Percentiles rank a stretch among this genome's conserved stretches.
phyloP scores from a whole-genome alignment of 2,329 filamentous ascomycete species.

The Ceratocystis ficicola region DNA sequence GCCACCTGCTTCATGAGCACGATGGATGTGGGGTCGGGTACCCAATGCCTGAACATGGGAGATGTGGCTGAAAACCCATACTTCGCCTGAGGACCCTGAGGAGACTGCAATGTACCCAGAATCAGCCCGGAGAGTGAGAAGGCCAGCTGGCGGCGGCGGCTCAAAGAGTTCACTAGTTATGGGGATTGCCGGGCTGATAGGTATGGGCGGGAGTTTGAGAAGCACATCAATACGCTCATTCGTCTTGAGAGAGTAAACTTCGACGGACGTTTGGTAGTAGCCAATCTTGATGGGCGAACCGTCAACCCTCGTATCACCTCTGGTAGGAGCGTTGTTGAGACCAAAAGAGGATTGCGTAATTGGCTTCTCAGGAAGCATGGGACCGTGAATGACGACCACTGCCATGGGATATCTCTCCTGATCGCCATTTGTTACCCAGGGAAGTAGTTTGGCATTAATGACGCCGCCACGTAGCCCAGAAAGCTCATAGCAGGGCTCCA shows the following conservation, averaged over 20 bases:
- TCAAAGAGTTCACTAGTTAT: constrained; percentile 52
- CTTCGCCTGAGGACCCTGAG: constrained; percentile 75
- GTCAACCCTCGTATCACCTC: constrained; percentile 23
- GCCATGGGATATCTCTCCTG: constrained; percentile 50
- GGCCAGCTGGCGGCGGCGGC: constrained; percentile 57
- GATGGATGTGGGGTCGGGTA: too few species aligned
- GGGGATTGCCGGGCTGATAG: constrained; percentile 43
- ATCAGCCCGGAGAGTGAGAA: constrained; percentile 61
- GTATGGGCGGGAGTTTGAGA: constrained; percentile 54
- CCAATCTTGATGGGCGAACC: constrained; percentile 34
- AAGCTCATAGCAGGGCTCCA: constrained; percentile 57
- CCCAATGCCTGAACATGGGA: constrained; percentile 20
- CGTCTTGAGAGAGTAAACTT: constrained; percentile 76
- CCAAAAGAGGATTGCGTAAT: constrained; percentile 27
- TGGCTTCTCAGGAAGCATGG: constrained; percentile 36
- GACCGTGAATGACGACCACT: constrained; percentile 69
- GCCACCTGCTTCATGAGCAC: too few species aligned
- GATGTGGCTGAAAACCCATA: constrained; percentile 59
- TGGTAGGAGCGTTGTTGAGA: constrained; percentile 29
- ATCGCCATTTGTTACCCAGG: constrained; percentile 49
- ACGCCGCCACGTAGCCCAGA: constrained; percentile 70
- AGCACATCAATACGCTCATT: constrained; percentile 59
- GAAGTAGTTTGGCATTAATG: constrained; percentile 68
- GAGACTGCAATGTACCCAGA: constrained; percentile 59
- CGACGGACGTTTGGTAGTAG: constrained; percentile 74